Evolutionary conservation across 371 early-diverging fungal species (phyloP).

Genomic region (Batkoa obscura): DNA sequence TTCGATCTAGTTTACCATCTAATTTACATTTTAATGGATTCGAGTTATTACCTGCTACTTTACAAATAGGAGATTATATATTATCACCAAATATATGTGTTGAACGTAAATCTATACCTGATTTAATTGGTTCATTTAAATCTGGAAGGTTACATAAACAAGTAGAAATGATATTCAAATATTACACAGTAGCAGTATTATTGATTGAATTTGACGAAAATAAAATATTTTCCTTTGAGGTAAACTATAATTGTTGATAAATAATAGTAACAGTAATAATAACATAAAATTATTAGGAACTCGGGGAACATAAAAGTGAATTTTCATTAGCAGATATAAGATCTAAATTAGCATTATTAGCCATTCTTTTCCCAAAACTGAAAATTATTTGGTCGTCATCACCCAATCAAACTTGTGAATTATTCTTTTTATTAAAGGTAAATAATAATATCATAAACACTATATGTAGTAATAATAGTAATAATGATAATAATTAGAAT

Average conservation of each 20-base stretch:
- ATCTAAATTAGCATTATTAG: conserved; percentile 63
- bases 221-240: conserved; percentile 57
- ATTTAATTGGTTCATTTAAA: conserved; percentile 66
- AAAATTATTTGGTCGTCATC: conserved; percentile 78
- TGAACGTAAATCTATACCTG: conserved; percentile 86
- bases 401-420: conserved; percentile 64
- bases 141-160: conserved; percentile 87
- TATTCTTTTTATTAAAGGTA: conserved; percentile 81
- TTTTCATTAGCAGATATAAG: conserved; percentile 34
- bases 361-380: conserved; percentile 81
- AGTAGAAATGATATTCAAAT: conserved; percentile 67
- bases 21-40: conserved; percentile 66
- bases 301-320: conserved; percentile 23
- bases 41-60: conserved; percentile 57
- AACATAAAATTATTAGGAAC: neutral
- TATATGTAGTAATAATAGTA: too few relatives aligned
- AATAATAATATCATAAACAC: too few relatives aligned
- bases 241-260: conserved; percentile 7
- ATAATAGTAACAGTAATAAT: too few relatives aligned
- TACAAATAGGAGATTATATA: conserved; percentile 92
- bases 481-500: too few relatives aligned
- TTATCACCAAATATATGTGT: conserved; percentile 72
- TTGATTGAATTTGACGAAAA: conserved; percentile 87
- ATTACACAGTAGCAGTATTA: conserved; percentile 64
- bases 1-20: conserved; percentile 78